Percentiles rank a stretch among this genome's conserved stretches.
Evolutionary conservation across 108 stramenopile genomes (phyloP).

Genomic region (Thalassiosira profunda): DNA sequence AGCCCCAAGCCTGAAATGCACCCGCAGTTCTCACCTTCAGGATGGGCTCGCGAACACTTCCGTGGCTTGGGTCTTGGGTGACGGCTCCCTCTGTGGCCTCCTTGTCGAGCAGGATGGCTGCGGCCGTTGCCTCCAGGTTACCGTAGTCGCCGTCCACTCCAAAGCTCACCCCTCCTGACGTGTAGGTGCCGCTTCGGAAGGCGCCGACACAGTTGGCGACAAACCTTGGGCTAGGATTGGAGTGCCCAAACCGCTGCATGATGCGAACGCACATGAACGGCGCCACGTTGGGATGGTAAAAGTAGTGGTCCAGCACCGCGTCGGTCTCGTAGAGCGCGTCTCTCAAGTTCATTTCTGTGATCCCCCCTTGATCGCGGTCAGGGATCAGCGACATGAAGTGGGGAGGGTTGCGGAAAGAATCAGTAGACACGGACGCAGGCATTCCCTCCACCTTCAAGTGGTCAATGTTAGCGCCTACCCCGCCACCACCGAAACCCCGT

Average conservation of each 20-base stretch:
- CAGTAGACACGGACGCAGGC: not conserved
- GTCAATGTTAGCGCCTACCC: constrained; percentile 42
- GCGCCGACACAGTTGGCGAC: constrained; percentile 52
- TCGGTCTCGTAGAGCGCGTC: constrained; percentile 78
- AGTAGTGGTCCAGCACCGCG: constrained; percentile 70
- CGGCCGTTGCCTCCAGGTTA: constrained; percentile 56
- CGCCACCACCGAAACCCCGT: constrained; percentile 5
- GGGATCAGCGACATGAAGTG: constrained; percentile 48
- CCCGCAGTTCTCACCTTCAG: too few relatives aligned
- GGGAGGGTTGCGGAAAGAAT: constrained; percentile 67
- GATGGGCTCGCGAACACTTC: constrained; percentile 67
- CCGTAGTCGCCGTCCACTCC: constrained; percentile 65
- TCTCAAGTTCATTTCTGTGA: constrained; percentile 43
- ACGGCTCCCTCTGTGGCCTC: constrained; percentile 53
- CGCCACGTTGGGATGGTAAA: constrained; percentile 64
- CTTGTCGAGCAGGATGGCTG: constrained; percentile 61
- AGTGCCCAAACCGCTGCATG: constrained; percentile 63
- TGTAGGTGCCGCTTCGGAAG: constrained; percentile 61
- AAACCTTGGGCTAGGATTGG: constrained; percentile 72
- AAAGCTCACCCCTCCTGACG: constrained; percentile 31
- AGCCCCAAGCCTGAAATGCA: too few relatives aligned
- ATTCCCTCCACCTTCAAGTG: constrained; percentile 40
- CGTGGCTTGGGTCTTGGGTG: constrained; percentile 63
- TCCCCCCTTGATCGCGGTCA: not conserved
- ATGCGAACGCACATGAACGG: constrained; percentile 65